Base-by-base conservation (phyloP, 805 yeast species). In the Tetrapisispora taiwanensis region DNA sequence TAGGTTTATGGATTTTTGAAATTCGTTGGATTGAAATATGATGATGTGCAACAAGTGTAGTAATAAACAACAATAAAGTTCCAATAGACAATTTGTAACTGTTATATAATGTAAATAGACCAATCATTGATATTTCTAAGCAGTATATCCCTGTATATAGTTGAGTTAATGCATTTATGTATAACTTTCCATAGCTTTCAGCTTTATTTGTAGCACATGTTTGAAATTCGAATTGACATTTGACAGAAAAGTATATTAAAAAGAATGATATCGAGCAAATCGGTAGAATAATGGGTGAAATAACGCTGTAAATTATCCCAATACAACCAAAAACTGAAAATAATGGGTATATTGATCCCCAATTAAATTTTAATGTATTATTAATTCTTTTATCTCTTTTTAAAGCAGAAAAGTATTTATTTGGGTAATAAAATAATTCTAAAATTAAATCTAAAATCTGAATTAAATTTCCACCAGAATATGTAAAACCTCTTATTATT, bases 291-390 rank as follows among this genome's bases (percentile, higher is more conserved):
- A 85, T 51, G 0, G 97, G 97, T 0, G 95, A 79, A 7, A 89
- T 75, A 4, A 87, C 74, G 4, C 87, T 75, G 55, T 86, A 88
- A 1, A 85, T 80, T 30, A 88, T 63, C 0, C 90, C 87, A 46
- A 88, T 84, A 7, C 86, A 78, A 0, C 81, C 89, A 53, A 84
- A 70, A 2, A 85, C 81, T 0, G 95, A 78, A 49, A 81, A 81
- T 0, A 79, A 73, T 0, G 97, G 86, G 56, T 81, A 89, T 0
- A 76, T 61, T 0, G 87, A 71, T 0, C 96, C 95, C 94, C 94
- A 87, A 47, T 72, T 68, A 18, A 78, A 67, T n/a, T 55, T 53
- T 2, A 75, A 69, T 9, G 76, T 62, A 1, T 54, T 60, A 6
- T 72, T 70, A 20, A 73, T 48, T 41, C 81, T 64, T 6, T 60